Percentiles rank a stretch among this genome's conserved stretches.
Conservation (phyloP, 352 stramenopile species). For the Phytophthora megakarya region DNA sequence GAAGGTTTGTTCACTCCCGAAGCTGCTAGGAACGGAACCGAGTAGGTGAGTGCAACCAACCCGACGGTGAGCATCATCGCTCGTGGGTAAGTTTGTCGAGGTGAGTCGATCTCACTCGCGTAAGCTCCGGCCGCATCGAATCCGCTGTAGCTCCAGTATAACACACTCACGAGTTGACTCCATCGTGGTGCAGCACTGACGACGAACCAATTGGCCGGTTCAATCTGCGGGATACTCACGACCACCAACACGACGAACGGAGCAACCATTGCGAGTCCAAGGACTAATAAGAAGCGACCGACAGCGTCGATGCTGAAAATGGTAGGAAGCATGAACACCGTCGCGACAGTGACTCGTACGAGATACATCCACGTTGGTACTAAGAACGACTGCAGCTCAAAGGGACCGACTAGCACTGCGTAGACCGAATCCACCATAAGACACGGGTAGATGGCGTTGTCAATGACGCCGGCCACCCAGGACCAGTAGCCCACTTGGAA, state of each 20-base stretch:
- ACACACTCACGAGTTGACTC: conserved; percentile 77
- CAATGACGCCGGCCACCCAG: conserved; percentile 80
- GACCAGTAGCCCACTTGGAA: conserved; percentile 88
- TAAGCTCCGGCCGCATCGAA: conserved; percentile 79
- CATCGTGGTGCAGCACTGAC: conserved; percentile 63
- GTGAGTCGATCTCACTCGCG: conserved; percentile 72
- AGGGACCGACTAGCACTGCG: conserved; percentile 42
- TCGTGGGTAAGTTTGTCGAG: conserved; percentile 63
- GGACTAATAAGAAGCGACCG: conserved; percentile 78
- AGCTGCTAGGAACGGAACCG: conserved; percentile 62
- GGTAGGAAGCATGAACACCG: conserved; percentile 72
- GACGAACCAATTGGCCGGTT: conserved; percentile 67
- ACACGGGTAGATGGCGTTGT: conserved; percentile 84
- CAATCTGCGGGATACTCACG: conserved; percentile 61
- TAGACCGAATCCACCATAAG: conserved; percentile 72
- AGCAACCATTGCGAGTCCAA: conserved; percentile 89
- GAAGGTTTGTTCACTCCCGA: conserved; percentile 71
- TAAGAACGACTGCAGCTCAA: conserved; percentile 38
- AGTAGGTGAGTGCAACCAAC: conserved; percentile 75
- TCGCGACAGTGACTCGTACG: conserved; percentile 43
- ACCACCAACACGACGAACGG: conserved; percentile 92
- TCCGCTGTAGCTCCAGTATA: conserved; percentile 88
- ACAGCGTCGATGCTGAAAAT: conserved; percentile 89
- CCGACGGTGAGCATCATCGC: conserved; percentile 81
- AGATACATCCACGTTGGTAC: conserved; percentile 61